Conservation (phyloP, 2,329 filamentous ascomycete genomes). For the Paraphoma chrysanthemicola region DNA sequence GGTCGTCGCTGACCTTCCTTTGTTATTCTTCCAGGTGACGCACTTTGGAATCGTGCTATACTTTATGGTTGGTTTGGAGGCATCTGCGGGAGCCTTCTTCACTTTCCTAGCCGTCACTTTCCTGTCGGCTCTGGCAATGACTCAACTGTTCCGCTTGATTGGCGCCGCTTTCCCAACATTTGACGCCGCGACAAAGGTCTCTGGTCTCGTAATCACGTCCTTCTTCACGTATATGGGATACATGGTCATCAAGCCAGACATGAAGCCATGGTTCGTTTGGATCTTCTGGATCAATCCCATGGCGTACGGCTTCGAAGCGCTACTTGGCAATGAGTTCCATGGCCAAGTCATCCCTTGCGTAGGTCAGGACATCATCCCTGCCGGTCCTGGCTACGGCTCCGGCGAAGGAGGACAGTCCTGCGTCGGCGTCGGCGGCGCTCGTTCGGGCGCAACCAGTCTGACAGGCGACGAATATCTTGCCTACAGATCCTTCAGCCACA, state of each 20-base stretch:
- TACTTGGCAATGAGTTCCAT: conserved; percentile 81
- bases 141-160: conserved; percentile 80
- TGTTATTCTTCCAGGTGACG: conserved; percentile 65
- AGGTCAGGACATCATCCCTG: conserved; percentile 57
- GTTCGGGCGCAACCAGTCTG: conserved; percentile 55
- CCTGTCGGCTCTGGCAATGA: conserved; percentile 63
- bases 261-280: conserved; percentile 81
- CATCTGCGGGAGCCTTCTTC: conserved; percentile 77
- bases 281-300: conserved; percentile 81
- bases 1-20: conserved; percentile 63
- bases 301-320: conserved; percentile 76
- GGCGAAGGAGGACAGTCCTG: conserved; percentile 56
- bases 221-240: conserved; percentile 66
- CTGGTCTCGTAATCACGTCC: conserved; percentile 60
- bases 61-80: conserved; percentile 79
- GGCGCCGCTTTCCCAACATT: conserved; percentile 70
- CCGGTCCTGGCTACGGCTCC: conserved; percentile 54
- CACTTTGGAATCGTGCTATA: conserved; percentile 71
- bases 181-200: conserved; percentile 61
- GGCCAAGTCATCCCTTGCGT: conserved; percentile 64
- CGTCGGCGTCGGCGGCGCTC: conserved; percentile 64
- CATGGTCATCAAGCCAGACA: conserved; percentile 58
- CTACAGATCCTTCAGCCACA: conserved; percentile 51
- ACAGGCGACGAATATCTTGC: conserved; percentile 65
- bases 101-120: conserved; percentile 74